Conservation (phyloP, 208 protist species). For the Leishmania turanica region DNA sequence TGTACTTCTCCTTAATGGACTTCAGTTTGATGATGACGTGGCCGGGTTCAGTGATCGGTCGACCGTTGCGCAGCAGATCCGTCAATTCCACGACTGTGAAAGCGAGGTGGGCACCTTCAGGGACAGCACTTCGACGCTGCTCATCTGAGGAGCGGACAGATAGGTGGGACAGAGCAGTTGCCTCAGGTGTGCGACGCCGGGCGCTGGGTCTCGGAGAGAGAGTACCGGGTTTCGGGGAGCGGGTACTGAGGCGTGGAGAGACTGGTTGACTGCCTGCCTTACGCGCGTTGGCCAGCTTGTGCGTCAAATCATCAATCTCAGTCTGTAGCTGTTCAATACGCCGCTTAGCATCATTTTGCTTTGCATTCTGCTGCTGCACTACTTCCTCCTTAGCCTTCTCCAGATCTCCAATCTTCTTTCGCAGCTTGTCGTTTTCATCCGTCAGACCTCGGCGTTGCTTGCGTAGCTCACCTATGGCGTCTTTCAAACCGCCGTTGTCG, state of each 20-base stretch:
- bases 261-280: constrained; percentile 9
- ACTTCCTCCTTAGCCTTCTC: constrained; percentile 40
- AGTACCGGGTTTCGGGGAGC: constrained; percentile 12
- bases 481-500: constrained; percentile 34
- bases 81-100: constrained; percentile 79
- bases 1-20: constrained; percentile 92
- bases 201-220: constrained; percentile 21
- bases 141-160: constrained; percentile 57
- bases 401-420: constrained; percentile 36
- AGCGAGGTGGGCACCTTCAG: constrained; percentile 79
- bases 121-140: constrained; percentile 58
- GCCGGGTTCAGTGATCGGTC: constrained; percentile 71
- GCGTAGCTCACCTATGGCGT: constrained; percentile 26
- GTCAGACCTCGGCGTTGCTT: constrained; percentile 40
- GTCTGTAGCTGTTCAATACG: constrained; percentile 24
- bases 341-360: constrained; percentile 20
- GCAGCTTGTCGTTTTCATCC: constrained; percentile 34
- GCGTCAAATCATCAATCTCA: constrained; percentile 26
- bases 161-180: constrained; percentile 40
- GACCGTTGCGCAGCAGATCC: constrained; percentile 64
- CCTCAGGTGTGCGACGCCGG: constrained; percentile 29
- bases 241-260: constrained; percentile 14
- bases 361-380: constrained; percentile 24
- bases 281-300: constrained; percentile 12
- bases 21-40: constrained; percentile 88